These are phyloP conservation scores for Adansonia madagascariensis DNA, from an alignment of 441 rosid genomes.

Conservation along the genomic window DNA sequence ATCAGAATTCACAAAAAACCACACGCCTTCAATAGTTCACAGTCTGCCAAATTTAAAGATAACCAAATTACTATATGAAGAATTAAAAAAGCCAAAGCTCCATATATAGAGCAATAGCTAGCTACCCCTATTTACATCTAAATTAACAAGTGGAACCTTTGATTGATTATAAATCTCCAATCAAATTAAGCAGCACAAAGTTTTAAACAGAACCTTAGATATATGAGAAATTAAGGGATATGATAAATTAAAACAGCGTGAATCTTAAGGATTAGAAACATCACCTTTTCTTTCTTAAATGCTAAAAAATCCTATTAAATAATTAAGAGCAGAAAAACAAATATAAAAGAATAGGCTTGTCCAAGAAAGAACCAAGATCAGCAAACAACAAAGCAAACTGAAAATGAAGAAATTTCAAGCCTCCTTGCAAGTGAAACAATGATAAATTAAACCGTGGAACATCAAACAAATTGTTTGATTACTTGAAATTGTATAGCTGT, in stretches of 20 bases:
- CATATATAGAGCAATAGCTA: constrained; percentile 27
- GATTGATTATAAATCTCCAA: constrained; percentile 25
- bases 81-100: not conserved
- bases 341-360: not conserved
- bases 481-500: not conserved
- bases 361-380: not conserved
- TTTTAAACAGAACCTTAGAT: constrained; percentile 15
- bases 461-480: not conserved
- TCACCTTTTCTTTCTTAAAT: not conserved
- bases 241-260: not conserved
- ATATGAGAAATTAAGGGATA: constrained; percentile 5
- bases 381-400: not conserved
- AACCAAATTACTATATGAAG: not conserved
- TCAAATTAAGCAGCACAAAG: constrained; percentile 29
- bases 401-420: constrained; percentile 11
- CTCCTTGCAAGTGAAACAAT: not conserved
- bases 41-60: constrained; percentile 34
- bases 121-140: constrained; percentile 29
- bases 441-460: not conserved
- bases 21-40: constrained; percentile 20
- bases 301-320: not conserved
- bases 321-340: not conserved
- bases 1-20: constrained; percentile 40
- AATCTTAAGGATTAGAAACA: constrained; percentile 4
- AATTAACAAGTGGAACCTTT: not conserved